A percentile compares a stretch with the other conserved stretches of the same genome.
phyloP scores from a whole-genome alignment of 1,284 basidiomycete genomes.

The Polyporus tsugae region DNA sequence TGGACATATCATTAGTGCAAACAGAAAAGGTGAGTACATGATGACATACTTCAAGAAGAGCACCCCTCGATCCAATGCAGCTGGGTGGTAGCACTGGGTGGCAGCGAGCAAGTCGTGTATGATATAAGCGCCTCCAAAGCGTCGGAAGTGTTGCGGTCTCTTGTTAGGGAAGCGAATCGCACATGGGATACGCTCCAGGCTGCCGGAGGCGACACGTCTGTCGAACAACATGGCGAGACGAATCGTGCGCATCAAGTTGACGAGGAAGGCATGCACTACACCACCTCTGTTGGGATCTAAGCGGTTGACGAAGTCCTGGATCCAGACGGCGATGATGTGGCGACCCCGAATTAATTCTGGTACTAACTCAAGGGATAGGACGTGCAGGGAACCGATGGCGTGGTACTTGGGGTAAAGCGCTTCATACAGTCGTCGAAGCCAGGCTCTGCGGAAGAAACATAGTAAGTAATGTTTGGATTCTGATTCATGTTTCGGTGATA shows the following conservation, averaged over 20 bases:
- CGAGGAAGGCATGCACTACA: conserved; percentile 10
- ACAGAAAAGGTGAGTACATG: neutral
- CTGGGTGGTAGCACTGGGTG: conserved; percentile 33
- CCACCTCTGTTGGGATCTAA: conserved; percentile 21
- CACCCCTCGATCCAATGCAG: conserved; percentile 42
- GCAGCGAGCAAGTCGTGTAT: conserved; percentile 47
- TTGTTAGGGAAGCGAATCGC: neutral
- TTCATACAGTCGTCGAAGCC: conserved; percentile 38
- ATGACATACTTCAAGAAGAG: conserved; percentile 35
- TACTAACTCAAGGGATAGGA: conserved; percentile 45
- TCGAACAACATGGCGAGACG: conserved; percentile 24
- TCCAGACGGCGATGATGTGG: conserved; percentile 50
- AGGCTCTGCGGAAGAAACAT: conserved; percentile 24
- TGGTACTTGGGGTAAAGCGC: conserved; percentile 33
- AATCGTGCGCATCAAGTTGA: conserved; percentile 15
- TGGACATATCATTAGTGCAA: conserved; percentile 31
- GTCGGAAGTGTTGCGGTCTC: neutral
- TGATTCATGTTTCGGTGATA: neutral
- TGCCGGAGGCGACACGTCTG: neutral
- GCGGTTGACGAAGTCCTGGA: conserved; percentile 45
- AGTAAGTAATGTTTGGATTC: no score
- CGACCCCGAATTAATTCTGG: conserved; percentile 47
- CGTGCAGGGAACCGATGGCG: conserved; percentile 37
- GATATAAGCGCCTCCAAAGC: conserved; percentile 36
- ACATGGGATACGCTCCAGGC: conserved; percentile 19